A percentile compares a stretch with the other conserved stretches of the same genome.
These are phyloP conservation scores for Conticribra weissflogii DNA, from an alignment of 108 stramenopile genomes.

Conservation along the genomic window DNA sequence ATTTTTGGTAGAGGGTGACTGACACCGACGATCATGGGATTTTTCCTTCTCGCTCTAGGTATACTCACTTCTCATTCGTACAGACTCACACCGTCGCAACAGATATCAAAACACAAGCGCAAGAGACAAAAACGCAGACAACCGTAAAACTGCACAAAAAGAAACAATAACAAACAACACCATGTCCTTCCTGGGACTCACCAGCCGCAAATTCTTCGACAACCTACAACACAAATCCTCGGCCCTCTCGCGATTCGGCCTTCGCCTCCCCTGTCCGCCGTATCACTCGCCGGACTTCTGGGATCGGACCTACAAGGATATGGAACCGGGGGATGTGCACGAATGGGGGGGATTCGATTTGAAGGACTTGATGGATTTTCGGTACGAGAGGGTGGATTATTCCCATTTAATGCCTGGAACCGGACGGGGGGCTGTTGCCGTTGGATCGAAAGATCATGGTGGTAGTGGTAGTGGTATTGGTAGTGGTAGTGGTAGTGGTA, in stretches of 20 bases:
- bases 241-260: slow-evolving; percentile 13
- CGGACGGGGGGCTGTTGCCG: no score
- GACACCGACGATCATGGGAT: no score
- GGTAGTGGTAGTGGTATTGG: not conserved
- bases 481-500: not conserved
- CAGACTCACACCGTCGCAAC: no score
- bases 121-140: no score
- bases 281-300: slow-evolving; percentile 64
- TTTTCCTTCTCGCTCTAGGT: no score
- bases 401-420: not conserved
- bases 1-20: no score
- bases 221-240: slow-evolving; percentile 35
- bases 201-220: slow-evolving; percentile 41
- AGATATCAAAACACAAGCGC: no score
- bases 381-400: slow-evolving; percentile 16
- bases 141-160: not conserved
- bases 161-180: not conserved
- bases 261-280: slow-evolving; percentile 74
- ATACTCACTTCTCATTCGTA: no score
- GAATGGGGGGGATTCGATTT: slow-evolving; percentile 80
- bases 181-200: slow-evolving; percentile 29
- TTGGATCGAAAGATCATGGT: not conserved
- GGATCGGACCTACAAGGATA: slow-evolving; percentile 62
- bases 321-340: slow-evolving; percentile 56
- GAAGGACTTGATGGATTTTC: slow-evolving; percentile 35